Evolutionary conservation across 1,139 yeast genomes (phyloP), one percentile per base, ranked within the genome.

Genomic region (Yamadazyma diddensiae): DNA sequence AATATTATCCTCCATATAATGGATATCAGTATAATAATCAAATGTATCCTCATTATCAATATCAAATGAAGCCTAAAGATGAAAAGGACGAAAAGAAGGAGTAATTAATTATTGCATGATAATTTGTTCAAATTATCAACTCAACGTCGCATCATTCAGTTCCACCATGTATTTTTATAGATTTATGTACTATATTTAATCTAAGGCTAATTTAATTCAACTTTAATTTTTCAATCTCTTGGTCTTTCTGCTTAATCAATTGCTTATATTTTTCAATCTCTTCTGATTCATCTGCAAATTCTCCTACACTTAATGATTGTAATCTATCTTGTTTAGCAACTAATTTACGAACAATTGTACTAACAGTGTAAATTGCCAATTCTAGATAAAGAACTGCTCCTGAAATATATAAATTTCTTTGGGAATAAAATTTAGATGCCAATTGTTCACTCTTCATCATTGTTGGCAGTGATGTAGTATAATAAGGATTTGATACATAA

Each of bases 321-420:
- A 57, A 61, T 31, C 56, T 59, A 18, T 65, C 62, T 52, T 79
- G 79, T 53, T 80, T 80, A 43, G 64, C 63, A 26, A 79, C 79
- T 55, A 79, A 59, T 49, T 79, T 77, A 44, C 66, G 70, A 29
- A 81, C 65, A 34, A 81, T 66, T 22, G 73, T 63, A 40, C 73
- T 63, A 27, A 79, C 78, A 6, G 82, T 79, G 33, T 66, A 68
- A 36, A 80, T 77, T 4, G 84, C 79, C 32, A 78, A 43, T 39
- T 65, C 70, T 42, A 79, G 69, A 53, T 79, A 81, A 42, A 81
- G 54, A 3, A 81, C 79, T 6, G 85, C 85, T 3, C 88, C 90
- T 12, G 82, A 72, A 38, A 82, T 70, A 53, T 82, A 82, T 43
- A 81, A 62, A 47, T 82, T 82, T 49, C 92, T 68, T 53, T 82